These are phyloP conservation scores for Pilatotrama ljubarskyi DNA, from an alignment of 768 basidiomycete genomes.

Conservation along the genomic window DNA sequence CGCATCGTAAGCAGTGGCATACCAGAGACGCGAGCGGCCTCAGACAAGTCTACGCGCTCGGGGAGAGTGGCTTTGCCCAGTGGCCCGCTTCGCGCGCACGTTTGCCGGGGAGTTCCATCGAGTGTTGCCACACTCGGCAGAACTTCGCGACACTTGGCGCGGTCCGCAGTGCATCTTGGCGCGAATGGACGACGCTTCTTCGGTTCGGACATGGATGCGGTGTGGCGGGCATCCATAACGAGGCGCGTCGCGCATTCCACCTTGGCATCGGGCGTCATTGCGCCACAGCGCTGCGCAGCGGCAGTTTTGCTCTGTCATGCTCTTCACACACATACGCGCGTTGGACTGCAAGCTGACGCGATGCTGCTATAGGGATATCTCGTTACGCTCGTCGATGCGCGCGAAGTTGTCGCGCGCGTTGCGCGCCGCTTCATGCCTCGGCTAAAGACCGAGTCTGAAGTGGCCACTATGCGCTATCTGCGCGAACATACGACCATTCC, in stretches of 20 bases:
- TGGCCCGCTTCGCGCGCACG: background rate
- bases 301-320: background rate
- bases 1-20: background rate
- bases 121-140: background rate
- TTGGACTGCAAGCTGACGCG: background rate
- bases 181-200: background rate
- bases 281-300: background rate
- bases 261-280: background rate
- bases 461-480: slow-evolving; percentile 82
- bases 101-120: background rate
- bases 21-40: background rate
- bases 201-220: background rate
- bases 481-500: slow-evolving; percentile 70
- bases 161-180: slow-evolving; percentile 1
- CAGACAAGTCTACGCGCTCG: background rate
- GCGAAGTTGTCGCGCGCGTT: slow-evolving; percentile 73
- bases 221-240: background rate
- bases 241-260: background rate
- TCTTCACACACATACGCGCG: background rate
- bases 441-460: slow-evolving; percentile 85
- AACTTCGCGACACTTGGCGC: background rate
- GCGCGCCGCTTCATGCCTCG: slow-evolving; percentile 85
- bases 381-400: slow-evolving; percentile 59
- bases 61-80: background rate
- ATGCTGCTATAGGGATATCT: slow-evolving; percentile 63